These are phyloP conservation scores for Leptomonas seymouri DNA, from an alignment of 208 protist species.

Conservation along the genomic window DNA sequence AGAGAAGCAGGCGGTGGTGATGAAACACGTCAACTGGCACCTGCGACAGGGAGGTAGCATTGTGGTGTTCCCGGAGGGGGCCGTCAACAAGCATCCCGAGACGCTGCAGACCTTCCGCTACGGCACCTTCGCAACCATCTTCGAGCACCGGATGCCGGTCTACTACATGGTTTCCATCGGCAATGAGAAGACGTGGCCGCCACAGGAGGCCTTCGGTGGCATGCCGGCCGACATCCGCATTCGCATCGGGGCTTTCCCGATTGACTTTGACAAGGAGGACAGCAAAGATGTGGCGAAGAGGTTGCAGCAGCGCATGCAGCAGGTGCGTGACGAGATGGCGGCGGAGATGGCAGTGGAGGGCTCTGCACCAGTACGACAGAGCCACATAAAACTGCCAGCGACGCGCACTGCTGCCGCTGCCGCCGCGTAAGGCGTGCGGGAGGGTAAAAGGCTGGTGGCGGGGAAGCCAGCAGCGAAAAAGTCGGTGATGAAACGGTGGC, in stretches of 20 bases:
- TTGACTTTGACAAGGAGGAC: constrained; percentile 38
- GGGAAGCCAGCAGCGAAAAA: too few relatives aligned
- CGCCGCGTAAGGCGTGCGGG: too few relatives aligned
- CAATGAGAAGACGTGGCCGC: constrained; percentile 61
- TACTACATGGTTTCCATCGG: constrained; percentile 55
- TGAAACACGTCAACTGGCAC: constrained; percentile 34
- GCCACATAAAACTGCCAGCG: neutral
- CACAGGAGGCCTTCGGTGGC: constrained; percentile 37
- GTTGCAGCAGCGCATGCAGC: constrained; percentile 43
- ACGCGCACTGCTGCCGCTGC: neutral
- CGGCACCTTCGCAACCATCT: constrained; percentile 60
- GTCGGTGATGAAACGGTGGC: too few relatives aligned
- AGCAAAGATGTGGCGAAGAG: constrained; percentile 31
- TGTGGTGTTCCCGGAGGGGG: constrained; percentile 63
- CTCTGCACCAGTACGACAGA: constrained; percentile 11
- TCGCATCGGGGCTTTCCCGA: constrained; percentile 34
- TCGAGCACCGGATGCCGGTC: constrained; percentile 46
- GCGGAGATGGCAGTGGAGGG: constrained; percentile 15
- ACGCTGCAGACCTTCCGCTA: constrained; percentile 53
- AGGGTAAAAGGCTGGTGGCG: too few relatives aligned
- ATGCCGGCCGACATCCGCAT: constrained; percentile 49
- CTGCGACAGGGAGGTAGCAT: constrained; percentile 43
- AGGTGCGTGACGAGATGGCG: constrained; percentile 39
- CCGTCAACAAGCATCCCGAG: constrained; percentile 56
- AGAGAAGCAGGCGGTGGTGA: constrained; percentile 52